Evolutionary conservation across 1,284 basidiomycete genomes (phyloP).

Genomic region (Trametes hirsuta): DNA sequence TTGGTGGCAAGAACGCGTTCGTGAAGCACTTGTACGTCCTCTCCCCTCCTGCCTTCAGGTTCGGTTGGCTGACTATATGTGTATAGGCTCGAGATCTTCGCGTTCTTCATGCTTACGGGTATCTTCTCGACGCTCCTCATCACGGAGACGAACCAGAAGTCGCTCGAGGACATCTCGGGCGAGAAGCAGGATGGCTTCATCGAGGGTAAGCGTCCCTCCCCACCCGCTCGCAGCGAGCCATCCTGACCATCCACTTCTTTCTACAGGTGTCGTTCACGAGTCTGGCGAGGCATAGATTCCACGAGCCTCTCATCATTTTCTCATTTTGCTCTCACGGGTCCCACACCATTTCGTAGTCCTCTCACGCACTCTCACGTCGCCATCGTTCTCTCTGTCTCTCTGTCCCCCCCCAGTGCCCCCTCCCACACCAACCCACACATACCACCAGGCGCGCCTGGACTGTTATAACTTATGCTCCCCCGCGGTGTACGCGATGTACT

Average conservation of each 20-base stretch:
- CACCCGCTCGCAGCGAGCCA: no score
- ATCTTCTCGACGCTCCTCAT: slow-evolving; percentile 62
- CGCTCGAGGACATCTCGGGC: slow-evolving; percentile 60
- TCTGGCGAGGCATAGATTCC: neutral
- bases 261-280: neutral
- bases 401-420: no score
- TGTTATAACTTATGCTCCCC: neutral
- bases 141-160: slow-evolving; percentile 60
- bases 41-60: neutral
- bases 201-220: slow-evolving; percentile 10
- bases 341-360: neutral
- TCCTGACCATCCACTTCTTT: no score
- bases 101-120: slow-evolving; percentile 64
- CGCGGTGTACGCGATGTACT: neutral
- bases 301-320: neutral
- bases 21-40: slow-evolving; percentile 40
- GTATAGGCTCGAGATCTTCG: slow-evolving; percentile 51
- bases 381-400: no score
- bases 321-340: neutral
- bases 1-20: slow-evolving; percentile 48
- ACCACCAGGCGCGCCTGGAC: neutral
- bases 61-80: neutral
- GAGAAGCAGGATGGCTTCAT: slow-evolving; percentile 57
- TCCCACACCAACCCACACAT: neutral
- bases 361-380: neutral